Evolutionary conservation across 306 rosid species (phyloP).

Genomic region (Cercis canadensis): DNA sequence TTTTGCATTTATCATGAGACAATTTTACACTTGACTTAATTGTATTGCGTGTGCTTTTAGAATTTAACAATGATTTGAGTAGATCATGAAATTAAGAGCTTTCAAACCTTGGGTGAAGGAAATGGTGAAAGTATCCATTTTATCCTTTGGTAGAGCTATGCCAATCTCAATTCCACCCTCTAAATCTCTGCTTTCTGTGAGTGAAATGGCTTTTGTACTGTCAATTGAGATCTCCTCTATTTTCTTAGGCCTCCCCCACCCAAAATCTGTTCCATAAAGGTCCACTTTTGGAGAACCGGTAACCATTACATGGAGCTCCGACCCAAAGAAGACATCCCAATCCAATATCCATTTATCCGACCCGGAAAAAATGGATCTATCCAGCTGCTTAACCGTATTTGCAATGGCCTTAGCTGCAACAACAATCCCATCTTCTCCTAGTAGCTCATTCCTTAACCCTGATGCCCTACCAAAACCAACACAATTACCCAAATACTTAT

Average conservation of each 20-base stretch:
- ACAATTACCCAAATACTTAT: slow-evolving; percentile 47
- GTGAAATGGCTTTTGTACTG: slow-evolving; percentile 43
- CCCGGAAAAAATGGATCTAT: slow-evolving; percentile 36
- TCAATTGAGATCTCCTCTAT: slow-evolving; percentile 58
- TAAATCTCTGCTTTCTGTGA: slow-evolving; percentile 43
- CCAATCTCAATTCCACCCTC: slow-evolving; percentile 62
- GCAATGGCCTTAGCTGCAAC: slow-evolving; percentile 52
- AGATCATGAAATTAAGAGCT: slow-evolving; percentile 24
- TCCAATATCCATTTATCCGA: slow-evolving; percentile 57
- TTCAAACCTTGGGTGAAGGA: slow-evolving; percentile 36
- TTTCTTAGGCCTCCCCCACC: slow-evolving; percentile 54
- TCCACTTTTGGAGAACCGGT: slow-evolving; percentile 63
- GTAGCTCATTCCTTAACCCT: slow-evolving; percentile 28
- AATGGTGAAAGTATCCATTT: slow-evolving; percentile 51
- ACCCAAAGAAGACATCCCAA: slow-evolving; percentile 47
- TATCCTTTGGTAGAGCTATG: slow-evolving; percentile 32
- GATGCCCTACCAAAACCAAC: slow-evolving; percentile 49
- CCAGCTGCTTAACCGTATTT: slow-evolving; percentile 45
- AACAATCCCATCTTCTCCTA: slow-evolving; percentile 50
- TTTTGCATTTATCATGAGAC: too few relatives aligned
- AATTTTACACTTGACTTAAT: too few relatives aligned
- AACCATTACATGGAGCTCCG: slow-evolving; percentile 43
- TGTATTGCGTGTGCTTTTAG: too few relatives aligned
- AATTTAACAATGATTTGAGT: too few relatives aligned
- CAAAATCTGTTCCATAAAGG: slow-evolving; percentile 57